Conservation (phyloP, 257 asterid species). For the Nicotiana obtusifolia region DNA sequence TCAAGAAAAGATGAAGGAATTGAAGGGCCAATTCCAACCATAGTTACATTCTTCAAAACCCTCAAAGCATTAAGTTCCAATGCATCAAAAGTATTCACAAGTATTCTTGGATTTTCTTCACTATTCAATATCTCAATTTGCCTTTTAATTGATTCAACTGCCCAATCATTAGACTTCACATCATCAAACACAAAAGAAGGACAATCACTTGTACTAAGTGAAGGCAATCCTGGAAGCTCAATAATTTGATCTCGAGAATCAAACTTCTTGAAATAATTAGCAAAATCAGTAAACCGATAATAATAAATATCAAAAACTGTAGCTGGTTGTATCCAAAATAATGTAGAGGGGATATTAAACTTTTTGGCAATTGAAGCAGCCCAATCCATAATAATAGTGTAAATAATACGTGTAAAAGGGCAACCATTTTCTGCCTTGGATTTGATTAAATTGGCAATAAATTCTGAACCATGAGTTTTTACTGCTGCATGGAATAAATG, state of each 20-base stretch:
- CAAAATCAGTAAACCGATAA: conserved; percentile 3
- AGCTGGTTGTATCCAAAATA: conserved; percentile 16
- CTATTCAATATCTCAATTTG: neutral
- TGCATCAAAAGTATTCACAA: conserved; percentile 14
- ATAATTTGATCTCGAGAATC: neutral
- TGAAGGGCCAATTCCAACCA: conserved; percentile 12
- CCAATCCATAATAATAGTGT: neutral
- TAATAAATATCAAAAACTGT: conserved; percentile 7
- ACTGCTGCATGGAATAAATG: neutral
- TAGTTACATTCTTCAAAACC: neutral
- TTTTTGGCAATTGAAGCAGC: neutral
- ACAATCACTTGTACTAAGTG: neutral
- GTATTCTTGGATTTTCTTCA: conserved; percentile 8
- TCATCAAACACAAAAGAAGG: conserved; percentile 13
- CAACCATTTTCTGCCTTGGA: neutral
- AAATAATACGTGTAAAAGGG: neutral
- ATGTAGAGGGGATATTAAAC: neutral
- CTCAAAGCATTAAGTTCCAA: conserved; percentile 8
- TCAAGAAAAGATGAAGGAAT: conserved; percentile 11
- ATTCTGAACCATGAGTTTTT: neutral
- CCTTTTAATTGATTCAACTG: neutral
- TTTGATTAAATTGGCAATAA: neutral
- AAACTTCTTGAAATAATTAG: neutral
- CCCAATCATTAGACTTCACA: neutral
- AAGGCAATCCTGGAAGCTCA: conserved; percentile 2